Evolutionary conservation across 2,329 filamentous ascomycete genomes (phyloP).

Genomic region (Byssoonygena ceratinophila): DNA sequence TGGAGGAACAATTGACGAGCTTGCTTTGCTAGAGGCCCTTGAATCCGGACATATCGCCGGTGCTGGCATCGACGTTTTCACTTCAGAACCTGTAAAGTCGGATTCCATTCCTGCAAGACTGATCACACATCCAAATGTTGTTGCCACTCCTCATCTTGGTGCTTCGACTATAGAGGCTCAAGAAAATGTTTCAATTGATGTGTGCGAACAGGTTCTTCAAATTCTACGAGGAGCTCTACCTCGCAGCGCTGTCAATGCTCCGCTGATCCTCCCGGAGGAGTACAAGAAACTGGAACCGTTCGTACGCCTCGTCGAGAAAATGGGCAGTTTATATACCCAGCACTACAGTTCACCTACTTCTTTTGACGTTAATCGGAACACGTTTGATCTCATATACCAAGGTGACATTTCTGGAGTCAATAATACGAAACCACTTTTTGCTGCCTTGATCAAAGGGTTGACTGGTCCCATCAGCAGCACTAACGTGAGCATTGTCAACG

Average conservation of each 20-base stretch:
- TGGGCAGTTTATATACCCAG: constrained; percentile 69
- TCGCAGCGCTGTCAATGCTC: constrained; percentile 67
- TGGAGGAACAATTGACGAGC: constrained; percentile 70
- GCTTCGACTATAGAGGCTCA: constrained; percentile 74
- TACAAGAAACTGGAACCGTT: constrained; percentile 68
- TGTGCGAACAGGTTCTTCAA: constrained; percentile 66
- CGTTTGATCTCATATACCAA: constrained; percentile 67
- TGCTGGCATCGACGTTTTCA: constrained; percentile 71
- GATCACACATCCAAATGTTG: constrained; percentile 58
- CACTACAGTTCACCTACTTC: constrained; percentile 46
- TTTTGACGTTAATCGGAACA: constrained; percentile 48
- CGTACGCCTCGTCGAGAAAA: constrained; percentile 64
- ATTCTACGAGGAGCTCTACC: constrained; percentile 64
- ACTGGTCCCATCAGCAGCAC: constrained; percentile 57
- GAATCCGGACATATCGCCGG: constrained; percentile 62
- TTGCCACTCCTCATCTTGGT: constrained; percentile 69
- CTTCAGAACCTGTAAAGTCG: constrained; percentile 58
- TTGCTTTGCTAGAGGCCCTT: constrained; percentile 58
- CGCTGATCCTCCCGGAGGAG: constrained; percentile 69
- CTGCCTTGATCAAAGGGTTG: constrained; percentile 67
- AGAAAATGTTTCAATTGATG: constrained; percentile 72
- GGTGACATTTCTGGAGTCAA: constrained; percentile 60
- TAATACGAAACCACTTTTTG: constrained; percentile 69
- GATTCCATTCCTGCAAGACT: constrained; percentile 52
- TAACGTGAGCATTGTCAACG: constrained; percentile 76